Evolutionary conservation across 139 green algal species (phyloP), one percentile per base, ranked within the genome.

Genomic region (Eudorina sp.): DNA sequence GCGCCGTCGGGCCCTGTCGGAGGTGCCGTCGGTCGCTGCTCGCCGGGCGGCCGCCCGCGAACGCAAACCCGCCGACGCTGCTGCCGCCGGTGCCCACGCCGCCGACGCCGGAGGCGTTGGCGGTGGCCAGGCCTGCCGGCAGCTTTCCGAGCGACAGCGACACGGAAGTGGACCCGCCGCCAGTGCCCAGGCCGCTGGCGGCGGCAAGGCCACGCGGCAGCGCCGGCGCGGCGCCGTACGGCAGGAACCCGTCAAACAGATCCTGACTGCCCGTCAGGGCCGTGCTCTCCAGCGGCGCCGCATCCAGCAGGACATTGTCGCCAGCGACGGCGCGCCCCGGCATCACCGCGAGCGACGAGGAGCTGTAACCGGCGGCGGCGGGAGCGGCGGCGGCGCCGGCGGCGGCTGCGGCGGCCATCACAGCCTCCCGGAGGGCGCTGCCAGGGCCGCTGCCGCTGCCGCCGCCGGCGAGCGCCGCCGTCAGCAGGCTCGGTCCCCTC

Each of bases 391-490:
- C 43, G 16, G 21, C n/a, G 48, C 41, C 73, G 19, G 9, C 43
- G 43, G 1, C 43, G 73, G 43, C 43, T 6, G n/a, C 34, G 19
- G 9, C 13, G 1, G 69, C 69, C 40, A 31, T 19, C 40, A n/a
- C 36, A 18, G 9, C 8, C 21, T 36, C 40, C 6, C 29, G 23
- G 4, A 43, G 18, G 43, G 46, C 18, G 46, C 46, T 29, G 46
- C n/a, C 75, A 16, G n/a, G 21, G 23, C 19, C 18, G n/a, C 3
- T 36, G 51, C 13, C 43, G 40, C 41, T 76, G 60, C n/a, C 58
- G 36, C 53, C 53, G 80, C 80, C 80, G 16, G 60, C 80, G 41
- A 86, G 60, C 60, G 43, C 80, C 60, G 45, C 60, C 41, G 58
- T n/a, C 40, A 86, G 14, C 41, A 48, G 40, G 58, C 60, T 86